These are phyloP conservation scores for Clohesyomyces aquaticus DNA, from an alignment of 495 filamentous ascomycete species.

Conservation along the genomic window DNA sequence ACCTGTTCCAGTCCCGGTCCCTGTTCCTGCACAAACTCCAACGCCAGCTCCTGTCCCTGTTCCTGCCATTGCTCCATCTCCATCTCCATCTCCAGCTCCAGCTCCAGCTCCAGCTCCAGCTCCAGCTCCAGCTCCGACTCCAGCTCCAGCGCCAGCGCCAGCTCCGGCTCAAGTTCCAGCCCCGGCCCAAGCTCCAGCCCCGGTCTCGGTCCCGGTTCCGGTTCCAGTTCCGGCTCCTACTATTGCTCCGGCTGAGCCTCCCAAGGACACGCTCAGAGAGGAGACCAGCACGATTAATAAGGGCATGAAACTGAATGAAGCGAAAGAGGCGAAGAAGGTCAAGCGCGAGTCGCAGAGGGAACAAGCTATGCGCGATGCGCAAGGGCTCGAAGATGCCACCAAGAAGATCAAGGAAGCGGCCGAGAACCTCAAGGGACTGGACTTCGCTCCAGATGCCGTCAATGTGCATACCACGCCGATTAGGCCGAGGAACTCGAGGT, in stretches of 20 bases:
- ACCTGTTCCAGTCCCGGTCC: slow-evolving; percentile 6
- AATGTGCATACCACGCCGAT: slow-evolving; percentile 4
- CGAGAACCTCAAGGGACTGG: slow-evolving; percentile 33
- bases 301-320: slow-evolving; percentile 90
- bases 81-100: too few relatives aligned
- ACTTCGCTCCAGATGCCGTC: slow-evolving; percentile 30
- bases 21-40: too few relatives aligned
- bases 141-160: not conserved
- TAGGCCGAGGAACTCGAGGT: slow-evolving; percentile 18
- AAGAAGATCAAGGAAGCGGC: slow-evolving; percentile 54
- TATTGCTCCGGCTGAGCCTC: slow-evolving; percentile 37
- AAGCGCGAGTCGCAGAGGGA: slow-evolving; percentile 60
- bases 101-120: not conserved
- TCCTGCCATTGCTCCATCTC: too few relatives aligned
- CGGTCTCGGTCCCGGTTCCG: not conserved
- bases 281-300: slow-evolving; percentile 72
- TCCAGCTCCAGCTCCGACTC: not conserved
- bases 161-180: not conserved
- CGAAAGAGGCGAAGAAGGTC: slow-evolving; percentile 87
- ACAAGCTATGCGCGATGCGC: slow-evolving; percentile 57
- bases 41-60: too few relatives aligned
- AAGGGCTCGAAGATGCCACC: slow-evolving; percentile 64
- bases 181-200: not conserved
- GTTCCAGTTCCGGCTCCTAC: not conserved
- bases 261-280: slow-evolving; percentile 49